Evolutionary conservation across 345 rosid species (phyloP).

Genomic region (Salix dunnii): DNA sequence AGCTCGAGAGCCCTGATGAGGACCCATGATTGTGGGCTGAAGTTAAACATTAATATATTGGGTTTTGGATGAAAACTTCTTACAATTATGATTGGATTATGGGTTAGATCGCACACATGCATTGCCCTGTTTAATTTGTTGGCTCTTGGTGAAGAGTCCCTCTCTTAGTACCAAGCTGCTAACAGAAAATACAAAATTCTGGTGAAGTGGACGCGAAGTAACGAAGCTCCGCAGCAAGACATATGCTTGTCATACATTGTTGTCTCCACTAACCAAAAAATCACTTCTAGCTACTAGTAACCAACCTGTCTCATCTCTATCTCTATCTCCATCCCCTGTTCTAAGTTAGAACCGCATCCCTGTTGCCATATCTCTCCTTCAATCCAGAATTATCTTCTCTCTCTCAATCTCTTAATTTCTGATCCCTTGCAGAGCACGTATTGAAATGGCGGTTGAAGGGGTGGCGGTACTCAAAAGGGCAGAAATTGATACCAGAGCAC

Average conservation of each 20-base stretch:
- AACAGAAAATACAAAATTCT: constrained; percentile 15
- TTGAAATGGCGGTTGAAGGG: constrained; percentile 27
- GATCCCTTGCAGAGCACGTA: not conserved
- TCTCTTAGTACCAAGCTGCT: not conserved
- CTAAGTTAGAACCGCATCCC: constrained; percentile 18
- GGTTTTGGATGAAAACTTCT: not conserved
- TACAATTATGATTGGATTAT: not conserved
- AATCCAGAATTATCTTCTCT: constrained; percentile 1
- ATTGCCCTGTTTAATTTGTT: constrained; percentile 6
- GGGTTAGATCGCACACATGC: not conserved
- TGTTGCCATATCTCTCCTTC: not conserved
- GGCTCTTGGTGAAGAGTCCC: constrained; percentile 30
- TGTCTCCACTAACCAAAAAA: not conserved
- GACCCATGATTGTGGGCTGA: not conserved
- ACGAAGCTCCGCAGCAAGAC: constrained; percentile 28
- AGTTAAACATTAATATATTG: not conserved
- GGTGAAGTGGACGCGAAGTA: constrained; percentile 75
- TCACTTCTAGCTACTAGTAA: constrained; percentile 16
- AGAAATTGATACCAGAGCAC: constrained; percentile 69
- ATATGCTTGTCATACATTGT: constrained; percentile 23
- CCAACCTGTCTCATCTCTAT: not conserved
- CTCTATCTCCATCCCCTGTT: not conserved
- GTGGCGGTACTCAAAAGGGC: constrained; percentile 40
- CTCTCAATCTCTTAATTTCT: not conserved
- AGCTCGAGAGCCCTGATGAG: not conserved